phyloP scores from a whole-genome alignment of 257 asterid genomes.

The Jasminum sambac region DNA sequence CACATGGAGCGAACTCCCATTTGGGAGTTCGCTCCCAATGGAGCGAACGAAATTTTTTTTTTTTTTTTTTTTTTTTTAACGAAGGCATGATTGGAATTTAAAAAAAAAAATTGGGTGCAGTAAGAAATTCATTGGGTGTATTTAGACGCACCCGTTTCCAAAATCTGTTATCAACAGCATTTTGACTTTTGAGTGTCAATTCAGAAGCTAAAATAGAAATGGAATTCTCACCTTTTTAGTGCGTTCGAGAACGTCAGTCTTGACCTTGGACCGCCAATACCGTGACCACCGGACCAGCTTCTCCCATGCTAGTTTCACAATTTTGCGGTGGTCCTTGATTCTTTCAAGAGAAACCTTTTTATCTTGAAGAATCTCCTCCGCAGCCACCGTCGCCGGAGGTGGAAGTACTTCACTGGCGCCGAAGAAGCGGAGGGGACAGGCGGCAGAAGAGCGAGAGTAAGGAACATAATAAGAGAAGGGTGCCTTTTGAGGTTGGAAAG shows the following conservation, averaged over 20 bases:
- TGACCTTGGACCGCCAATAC: constrained; percentile 70
- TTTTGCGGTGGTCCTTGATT: constrained; percentile 62
- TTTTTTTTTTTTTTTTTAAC: no score
- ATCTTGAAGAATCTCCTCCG: constrained; percentile 35
- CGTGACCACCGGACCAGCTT: constrained; percentile 97
- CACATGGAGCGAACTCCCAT: no score
- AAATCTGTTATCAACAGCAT: background rate
- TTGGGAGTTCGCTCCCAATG: no score
- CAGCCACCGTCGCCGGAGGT: constrained; percentile 18
- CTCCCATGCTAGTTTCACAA: constrained; percentile 88
- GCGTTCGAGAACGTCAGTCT: constrained; percentile 85
- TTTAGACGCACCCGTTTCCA: no score
- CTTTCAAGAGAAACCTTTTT: constrained; percentile 32
- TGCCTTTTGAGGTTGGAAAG: constrained; percentile 29
- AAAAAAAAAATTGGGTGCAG: no score
- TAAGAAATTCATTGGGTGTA: no score
- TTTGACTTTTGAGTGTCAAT: background rate
- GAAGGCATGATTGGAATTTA: no score
- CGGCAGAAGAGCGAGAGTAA: constrained; percentile 27
- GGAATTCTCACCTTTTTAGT: constrained; percentile 61
- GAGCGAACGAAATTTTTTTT: no score
- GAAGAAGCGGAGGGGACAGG: constrained; percentile 33
- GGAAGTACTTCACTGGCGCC: constrained; percentile 34
- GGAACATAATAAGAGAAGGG: constrained; percentile 26
- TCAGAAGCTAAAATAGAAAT: background rate